Evolutionary conservation across 495 filamentous ascomycete genomes (phyloP).

Genomic region (Penicillium turbatum): DNA sequence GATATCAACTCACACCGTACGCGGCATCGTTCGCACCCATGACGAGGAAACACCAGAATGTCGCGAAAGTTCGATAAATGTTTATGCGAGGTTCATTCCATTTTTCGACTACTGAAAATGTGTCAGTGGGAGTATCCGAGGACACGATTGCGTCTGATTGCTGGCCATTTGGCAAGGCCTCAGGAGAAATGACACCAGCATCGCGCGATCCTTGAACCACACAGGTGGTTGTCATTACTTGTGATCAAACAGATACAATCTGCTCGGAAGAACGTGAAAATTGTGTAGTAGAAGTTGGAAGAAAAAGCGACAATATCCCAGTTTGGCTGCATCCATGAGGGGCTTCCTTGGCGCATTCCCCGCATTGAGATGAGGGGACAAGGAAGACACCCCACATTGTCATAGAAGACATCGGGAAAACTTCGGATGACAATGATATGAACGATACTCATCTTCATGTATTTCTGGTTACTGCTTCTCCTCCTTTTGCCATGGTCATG

Average conservation of each 20-base stretch:
- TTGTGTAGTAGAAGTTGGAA: no score
- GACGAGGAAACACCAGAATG: conserved; percentile 70
- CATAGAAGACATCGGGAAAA: background rate
- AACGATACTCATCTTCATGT: no score
- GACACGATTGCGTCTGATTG: background rate
- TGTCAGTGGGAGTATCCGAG: background rate
- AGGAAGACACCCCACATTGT: background rate
- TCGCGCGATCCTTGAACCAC: conserved; percentile 10
- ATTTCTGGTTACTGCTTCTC: no score
- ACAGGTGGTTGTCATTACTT: conserved; percentile 15
- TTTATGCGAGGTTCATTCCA: conserved; percentile 73
- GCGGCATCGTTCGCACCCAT: conserved; percentile 83
- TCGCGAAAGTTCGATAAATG: conserved; percentile 57
- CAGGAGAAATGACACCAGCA: conserved; percentile 15
- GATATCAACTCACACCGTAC: conserved; percentile 57
- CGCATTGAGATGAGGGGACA: background rate
- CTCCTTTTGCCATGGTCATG: no score
- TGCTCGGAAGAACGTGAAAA: no score
- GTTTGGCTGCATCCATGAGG: background rate
- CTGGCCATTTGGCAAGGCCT: conserved; percentile 15
- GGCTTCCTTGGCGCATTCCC: background rate
- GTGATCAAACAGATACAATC: background rate
- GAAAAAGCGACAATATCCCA: no score
- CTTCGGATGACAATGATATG: background rate
- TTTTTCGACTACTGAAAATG: conserved; percentile 22